A percentile compares a stretch with the other conserved stretches of the same genome.
Conservation (phyloP, 2,329 filamentous ascomycete species). For the Fusarium pininemorale region DNA sequence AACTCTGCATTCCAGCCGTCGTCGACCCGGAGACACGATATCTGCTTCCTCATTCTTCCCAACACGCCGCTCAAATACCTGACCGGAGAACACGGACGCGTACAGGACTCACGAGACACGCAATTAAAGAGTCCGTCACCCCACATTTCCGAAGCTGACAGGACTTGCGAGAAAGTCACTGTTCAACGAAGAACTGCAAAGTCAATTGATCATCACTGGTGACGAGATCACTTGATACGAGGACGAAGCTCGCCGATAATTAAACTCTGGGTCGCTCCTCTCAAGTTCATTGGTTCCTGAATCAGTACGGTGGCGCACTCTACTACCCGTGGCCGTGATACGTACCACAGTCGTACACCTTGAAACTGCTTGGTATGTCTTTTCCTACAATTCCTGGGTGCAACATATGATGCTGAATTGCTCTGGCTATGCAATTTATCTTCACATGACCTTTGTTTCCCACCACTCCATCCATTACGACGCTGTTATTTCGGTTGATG, state of each 20-base stretch:
- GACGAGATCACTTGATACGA: constrained; percentile 28
- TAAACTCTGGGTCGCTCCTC: constrained; percentile 27
- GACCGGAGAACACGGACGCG: neutral
- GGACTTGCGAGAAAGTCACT: neutral
- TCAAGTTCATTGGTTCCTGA: constrained; percentile 31
- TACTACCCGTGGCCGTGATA: constrained; percentile 36
- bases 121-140: constrained; percentile 15
- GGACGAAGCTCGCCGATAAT: constrained; percentile 32
- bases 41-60: constrained; percentile 24
- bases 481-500: constrained; percentile 14
- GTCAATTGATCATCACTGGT: constrained; percentile 11
- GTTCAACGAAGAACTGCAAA: constrained; percentile 2
- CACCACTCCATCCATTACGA: neutral
- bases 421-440: neutral
- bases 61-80: constrained; percentile 3
- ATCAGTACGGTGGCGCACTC: constrained; percentile 39
- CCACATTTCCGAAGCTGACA: constrained; percentile 11
- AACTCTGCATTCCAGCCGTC: constrained; percentile 35
- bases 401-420: neutral
- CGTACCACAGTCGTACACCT: constrained; percentile 26
- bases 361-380: constrained; percentile 25
- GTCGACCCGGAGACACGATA: constrained; percentile 36
- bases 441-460: neutral
- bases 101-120: constrained; percentile 9
- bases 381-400: neutral